These are phyloP conservation scores for Irpex sp. DNA, from an alignment of 1,284 basidiomycete species.

Conservation along the genomic window DNA sequence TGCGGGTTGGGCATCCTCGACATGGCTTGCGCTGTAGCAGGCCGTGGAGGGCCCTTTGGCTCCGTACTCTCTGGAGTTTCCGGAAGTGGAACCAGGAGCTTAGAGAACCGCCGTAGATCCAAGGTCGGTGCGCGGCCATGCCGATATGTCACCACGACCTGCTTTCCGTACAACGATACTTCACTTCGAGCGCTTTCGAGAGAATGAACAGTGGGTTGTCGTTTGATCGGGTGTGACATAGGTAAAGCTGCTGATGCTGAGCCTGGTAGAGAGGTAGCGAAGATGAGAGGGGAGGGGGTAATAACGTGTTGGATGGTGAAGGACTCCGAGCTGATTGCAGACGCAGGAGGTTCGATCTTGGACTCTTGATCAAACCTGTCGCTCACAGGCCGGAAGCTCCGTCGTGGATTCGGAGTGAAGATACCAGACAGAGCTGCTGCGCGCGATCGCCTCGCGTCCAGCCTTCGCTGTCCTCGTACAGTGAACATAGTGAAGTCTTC, in stretches of 20 bases:
- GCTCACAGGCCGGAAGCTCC: neutral
- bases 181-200: constrained; percentile 7
- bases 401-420: neutral
- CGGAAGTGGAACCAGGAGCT: constrained; percentile 38
- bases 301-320: neutral
- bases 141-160: constrained; percentile 55
- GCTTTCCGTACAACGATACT: constrained; percentile 21
- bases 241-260: neutral
- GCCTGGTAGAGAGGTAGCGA: constrained; percentile 1
- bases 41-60: neutral
- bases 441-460: neutral
- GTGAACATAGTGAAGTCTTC: constrained; percentile 29
- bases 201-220: constrained; percentile 9
- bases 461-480: neutral
- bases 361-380: neutral
- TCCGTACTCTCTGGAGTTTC: constrained; percentile 16
- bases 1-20: neutral
- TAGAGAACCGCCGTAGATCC: constrained; percentile 55
- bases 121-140: constrained; percentile 51
- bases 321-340: neutral
- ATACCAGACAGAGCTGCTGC: neutral
- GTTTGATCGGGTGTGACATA: neutral
- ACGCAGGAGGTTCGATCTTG: neutral
- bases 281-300: constrained; percentile 2
- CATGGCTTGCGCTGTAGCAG: neutral